phyloP scores from a whole-genome alignment of 495 filamentous ascomycete genomes.

The Penicillium riverlandense region DNA sequence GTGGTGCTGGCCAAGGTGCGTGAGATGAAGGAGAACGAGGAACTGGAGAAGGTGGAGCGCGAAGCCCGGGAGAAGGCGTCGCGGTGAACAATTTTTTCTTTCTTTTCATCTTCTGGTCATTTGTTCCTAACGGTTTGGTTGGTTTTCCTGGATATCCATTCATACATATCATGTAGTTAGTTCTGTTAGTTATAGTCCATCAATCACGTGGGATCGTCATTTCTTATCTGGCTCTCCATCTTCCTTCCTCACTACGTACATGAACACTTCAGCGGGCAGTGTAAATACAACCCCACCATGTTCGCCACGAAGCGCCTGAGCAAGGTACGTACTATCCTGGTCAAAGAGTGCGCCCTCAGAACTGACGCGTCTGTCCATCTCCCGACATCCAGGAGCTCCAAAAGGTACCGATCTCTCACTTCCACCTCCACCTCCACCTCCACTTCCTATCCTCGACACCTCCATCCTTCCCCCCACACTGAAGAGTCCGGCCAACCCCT shows the following conservation, averaged over 20 bases:
- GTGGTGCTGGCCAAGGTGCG: constrained; percentile 95
- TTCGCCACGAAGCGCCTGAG: constrained; percentile 43
- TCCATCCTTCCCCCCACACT: neutral
- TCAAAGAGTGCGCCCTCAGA: neutral
- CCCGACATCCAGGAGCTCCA: constrained; percentile 26
- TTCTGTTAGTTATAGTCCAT: too few species aligned
- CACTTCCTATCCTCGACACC: neutral
- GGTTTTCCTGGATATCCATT: neutral
- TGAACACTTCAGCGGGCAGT: neutral
- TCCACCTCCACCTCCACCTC: neutral
- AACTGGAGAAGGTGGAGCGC: constrained; percentile 58
- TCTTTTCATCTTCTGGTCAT: constrained; percentile 1
- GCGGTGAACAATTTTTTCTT: constrained; percentile 11
- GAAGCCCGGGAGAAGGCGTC: constrained; percentile 38
- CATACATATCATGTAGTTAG: neutral
- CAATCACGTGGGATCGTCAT: too few species aligned
- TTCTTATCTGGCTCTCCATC: neutral
- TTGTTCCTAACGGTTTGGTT: constrained; percentile 1
- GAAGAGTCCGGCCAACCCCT: neutral
- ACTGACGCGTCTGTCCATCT: constrained; percentile 3
- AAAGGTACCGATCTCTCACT: constrained; percentile 23
- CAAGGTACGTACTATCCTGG: constrained; percentile 26
- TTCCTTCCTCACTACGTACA: neutral
- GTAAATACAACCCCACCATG: constrained; percentile 12
- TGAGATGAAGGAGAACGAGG: constrained; percentile 83